Evolutionary conservation across 1,284 basidiomycete genomes (phyloP).

Genomic region (Stereum hirsutum): DNA sequence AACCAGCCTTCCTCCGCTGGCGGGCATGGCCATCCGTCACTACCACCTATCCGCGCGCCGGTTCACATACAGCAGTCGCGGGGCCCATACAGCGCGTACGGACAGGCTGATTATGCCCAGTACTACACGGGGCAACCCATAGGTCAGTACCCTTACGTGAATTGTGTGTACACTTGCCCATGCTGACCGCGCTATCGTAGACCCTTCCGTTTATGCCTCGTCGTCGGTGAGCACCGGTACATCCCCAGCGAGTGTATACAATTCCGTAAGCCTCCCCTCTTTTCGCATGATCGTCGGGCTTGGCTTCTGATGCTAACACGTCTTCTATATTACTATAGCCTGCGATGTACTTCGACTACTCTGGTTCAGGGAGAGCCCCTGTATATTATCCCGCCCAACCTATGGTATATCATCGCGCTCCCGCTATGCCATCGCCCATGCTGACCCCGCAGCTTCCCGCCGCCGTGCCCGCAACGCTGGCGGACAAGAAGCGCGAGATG

Average conservation of each 20-base stretch:
- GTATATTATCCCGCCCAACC: slow-evolving; percentile 52
- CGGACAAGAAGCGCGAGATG: slow-evolving; percentile 50
- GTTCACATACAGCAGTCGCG: slow-evolving; percentile 33
- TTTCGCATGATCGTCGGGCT: neutral
- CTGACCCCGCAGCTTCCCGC: slow-evolving; percentile 34
- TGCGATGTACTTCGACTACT: slow-evolving; percentile 53
- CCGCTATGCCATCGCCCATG: slow-evolving; percentile 39
- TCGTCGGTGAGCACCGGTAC: slow-evolving; percentile 29
- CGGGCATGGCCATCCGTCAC: slow-evolving; percentile 10
- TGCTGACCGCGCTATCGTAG: slow-evolving; percentile 38
- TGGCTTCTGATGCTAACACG: too few species aligned
- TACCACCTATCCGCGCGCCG: slow-evolving; percentile 27
- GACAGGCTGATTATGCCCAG: slow-evolving; percentile 44
- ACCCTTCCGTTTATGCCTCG: slow-evolving; percentile 42
- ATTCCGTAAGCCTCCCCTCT: slow-evolving; percentile 16
- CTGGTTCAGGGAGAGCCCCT: slow-evolving; percentile 33
- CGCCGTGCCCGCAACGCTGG: slow-evolving; percentile 29
- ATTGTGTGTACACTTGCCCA: slow-evolving; percentile 47
- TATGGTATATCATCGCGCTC: slow-evolving; percentile 49
- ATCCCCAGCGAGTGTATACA: slow-evolving; percentile 38
- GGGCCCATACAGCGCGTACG: slow-evolving; percentile 39
- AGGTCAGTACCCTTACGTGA: slow-evolving; percentile 35
- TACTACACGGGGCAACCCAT: slow-evolving; percentile 41
- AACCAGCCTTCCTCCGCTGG: slow-evolving; percentile 5
- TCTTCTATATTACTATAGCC: slow-evolving; percentile 29